Evolutionary conservation across 202 grass and related monocot genomes (phyloP), one percentile per base, ranked within the genome.

Genomic region (Schoenoplectus triqueter): DNA sequence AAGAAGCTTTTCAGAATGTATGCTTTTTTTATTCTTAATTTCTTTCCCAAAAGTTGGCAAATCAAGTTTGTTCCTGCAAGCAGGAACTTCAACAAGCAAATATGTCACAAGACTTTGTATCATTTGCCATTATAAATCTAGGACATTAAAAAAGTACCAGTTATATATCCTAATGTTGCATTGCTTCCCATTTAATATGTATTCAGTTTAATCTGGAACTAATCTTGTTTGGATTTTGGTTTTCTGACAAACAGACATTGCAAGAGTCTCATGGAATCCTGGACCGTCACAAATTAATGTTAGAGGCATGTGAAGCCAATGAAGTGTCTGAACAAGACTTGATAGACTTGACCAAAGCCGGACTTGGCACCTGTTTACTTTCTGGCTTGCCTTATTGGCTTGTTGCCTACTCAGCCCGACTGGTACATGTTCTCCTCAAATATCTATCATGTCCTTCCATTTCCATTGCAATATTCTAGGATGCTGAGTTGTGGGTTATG

Each of bases 1-100:
- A 99, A 91, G 96, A 92, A 10, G 93, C 96, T 86, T 99, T 96
- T 48, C 88, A 96, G 87, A 99, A 99, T 90, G 96, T 99, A 90
- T 80, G 42, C 4, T 45, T 15, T 39, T 21, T n/a, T 59, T 13
- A 18, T 45, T 40, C 3, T 44, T 79, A 22, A 18, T 79, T 79
- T 45, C 55, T 45, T 42, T 5, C 17, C 13, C 8, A 79, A 44
- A 78, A 61, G 52, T 61, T 15, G 31, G 40, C 39, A n/a, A 31
- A 39, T 61, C 14, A 78, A 13, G 56, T 59, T 61, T 41, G 2
- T 60, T 61, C 14, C 55, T 79, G 22, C 55, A 57, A n/a, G 5
- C 3, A 57, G 11, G 21, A 77, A 59, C 13, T 57, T 31, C 39
- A 21, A 9, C 14, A 56, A 40, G 51, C 52, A 77, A 31, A 10